Conservation (phyloP, 176 grass and related monocot genomes). For the sorghum (Sorghum bicolor) region DNA sequence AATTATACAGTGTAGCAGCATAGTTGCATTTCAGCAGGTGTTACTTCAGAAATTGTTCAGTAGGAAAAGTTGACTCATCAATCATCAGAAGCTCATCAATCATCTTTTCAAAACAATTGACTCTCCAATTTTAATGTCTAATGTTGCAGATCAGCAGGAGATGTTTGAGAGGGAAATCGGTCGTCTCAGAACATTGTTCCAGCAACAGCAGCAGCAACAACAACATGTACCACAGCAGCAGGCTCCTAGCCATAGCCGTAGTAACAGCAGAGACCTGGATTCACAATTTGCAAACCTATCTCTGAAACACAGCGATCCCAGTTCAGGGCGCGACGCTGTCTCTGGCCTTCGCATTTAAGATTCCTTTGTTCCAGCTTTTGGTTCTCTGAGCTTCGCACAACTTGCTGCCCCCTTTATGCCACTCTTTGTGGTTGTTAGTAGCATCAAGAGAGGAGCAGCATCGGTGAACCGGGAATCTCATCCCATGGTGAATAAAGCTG, state of each 20-base stretch:
- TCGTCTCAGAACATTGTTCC: slow-evolving; percentile 63
- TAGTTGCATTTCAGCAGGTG: neutral
- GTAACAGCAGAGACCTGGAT: slow-evolving; percentile 79
- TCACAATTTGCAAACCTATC: slow-evolving; percentile 75
- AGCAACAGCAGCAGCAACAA: slow-evolving; percentile 49
- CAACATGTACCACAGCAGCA: slow-evolving; percentile 41
- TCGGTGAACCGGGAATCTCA: slow-evolving; percentile 32
- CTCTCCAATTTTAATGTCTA: neutral
- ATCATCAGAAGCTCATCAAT: neutral
- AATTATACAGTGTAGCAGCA: neutral
- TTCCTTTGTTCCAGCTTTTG: slow-evolving; percentile 20
- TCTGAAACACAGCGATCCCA: slow-evolving; percentile 67
- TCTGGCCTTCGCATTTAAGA: slow-evolving; percentile 59
- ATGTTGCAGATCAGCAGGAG: slow-evolving; percentile 79
- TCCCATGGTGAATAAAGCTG: slow-evolving; percentile 25
- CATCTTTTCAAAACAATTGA: neutral
- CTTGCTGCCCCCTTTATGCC: slow-evolving; percentile 28
- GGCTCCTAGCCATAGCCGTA: slow-evolving; percentile 48
- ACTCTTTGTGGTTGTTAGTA: slow-evolving; percentile 12
- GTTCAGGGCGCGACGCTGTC: slow-evolving; percentile 41
- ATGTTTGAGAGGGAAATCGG: slow-evolving; percentile 77
- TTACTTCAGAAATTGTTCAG: neutral
- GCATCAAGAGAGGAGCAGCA: slow-evolving; percentile 18
- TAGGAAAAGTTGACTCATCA: neutral
- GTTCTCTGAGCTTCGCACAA: slow-evolving; percentile 20